These are phyloP conservation scores for Trametes villosa DNA, from an alignment of 768 basidiomycete genomes.

Conservation along the genomic window DNA sequence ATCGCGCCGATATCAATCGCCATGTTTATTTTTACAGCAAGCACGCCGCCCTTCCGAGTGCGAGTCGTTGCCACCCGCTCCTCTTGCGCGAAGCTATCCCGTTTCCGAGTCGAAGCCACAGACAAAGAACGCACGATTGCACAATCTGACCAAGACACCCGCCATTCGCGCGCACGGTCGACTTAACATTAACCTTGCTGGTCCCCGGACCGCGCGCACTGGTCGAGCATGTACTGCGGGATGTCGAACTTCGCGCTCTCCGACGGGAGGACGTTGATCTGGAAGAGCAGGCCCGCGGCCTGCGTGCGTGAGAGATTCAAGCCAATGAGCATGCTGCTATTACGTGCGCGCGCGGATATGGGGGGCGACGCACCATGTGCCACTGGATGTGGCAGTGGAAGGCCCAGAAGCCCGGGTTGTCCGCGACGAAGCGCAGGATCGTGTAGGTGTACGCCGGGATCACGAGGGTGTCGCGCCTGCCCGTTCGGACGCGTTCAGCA, in stretches of 20 bases:
- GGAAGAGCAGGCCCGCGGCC: slow-evolving; percentile 46
- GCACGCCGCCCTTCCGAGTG: too few species aligned
- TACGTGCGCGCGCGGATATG: not conserved
- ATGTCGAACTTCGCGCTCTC: slow-evolving; percentile 39
- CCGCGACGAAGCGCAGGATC: slow-evolving; percentile 45
- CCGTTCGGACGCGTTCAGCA: not conserved
- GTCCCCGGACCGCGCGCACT: slow-evolving; percentile 31
- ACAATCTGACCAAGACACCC: too few species aligned
- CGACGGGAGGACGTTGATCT: slow-evolving; percentile 43
- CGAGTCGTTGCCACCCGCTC: too few species aligned
- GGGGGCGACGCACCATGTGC: slow-evolving; percentile 21
- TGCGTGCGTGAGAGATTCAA: not conserved
- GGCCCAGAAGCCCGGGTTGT: slow-evolving; percentile 51
- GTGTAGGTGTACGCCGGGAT: slow-evolving; percentile 44
- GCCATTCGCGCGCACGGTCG: too few species aligned
- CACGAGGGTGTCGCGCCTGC: slow-evolving; percentile 45
- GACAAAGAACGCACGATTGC: too few species aligned
- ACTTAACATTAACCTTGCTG: too few species aligned
- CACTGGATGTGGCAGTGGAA: slow-evolving; percentile 45
- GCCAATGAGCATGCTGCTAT: slow-evolving; percentile 8
- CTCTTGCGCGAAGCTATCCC: too few species aligned
- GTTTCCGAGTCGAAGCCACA: too few species aligned
- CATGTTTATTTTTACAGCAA: not conserved
- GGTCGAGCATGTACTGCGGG: slow-evolving; percentile 39
- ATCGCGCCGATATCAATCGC: not conserved